phyloP scores from a whole-genome alignment of 2,329 filamentous ascomycete genomes.

The Aspergillus floridensis region DNA sequence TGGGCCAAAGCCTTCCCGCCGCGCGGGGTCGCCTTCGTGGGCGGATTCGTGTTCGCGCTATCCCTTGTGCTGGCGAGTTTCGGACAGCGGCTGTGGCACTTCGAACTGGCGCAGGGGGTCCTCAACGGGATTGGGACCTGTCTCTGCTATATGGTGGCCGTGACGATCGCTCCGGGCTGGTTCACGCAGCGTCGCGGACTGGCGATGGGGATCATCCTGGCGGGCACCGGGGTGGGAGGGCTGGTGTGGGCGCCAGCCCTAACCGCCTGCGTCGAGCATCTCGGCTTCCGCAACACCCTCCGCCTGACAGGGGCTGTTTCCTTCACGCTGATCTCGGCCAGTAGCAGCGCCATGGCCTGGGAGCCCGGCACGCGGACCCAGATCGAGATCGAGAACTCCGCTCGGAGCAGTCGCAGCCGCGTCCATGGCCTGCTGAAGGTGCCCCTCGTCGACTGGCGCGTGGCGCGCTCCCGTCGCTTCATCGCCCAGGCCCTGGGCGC shows the following conservation, averaged over 20 bases:
- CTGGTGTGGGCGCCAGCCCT: conserved; percentile 36
- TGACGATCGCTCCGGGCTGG: conserved; percentile 40
- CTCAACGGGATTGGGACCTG: conserved; percentile 39
- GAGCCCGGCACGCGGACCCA: conserved; percentile 11
- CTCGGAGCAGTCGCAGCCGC: conserved; percentile 20
- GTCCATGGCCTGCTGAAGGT: conserved; percentile 22
- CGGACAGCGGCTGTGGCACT: conserved; percentile 33
- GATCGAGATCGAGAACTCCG: conserved; percentile 8
- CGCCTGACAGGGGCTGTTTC: conserved; percentile 34
- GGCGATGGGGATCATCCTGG: conserved; percentile 40
- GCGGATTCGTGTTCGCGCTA: conserved; percentile 17
- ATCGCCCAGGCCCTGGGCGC: conserved; percentile 36
- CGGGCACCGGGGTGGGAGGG: conserved; percentile 41
- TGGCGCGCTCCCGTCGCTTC: conserved; percentile 36
- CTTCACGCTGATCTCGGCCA: conserved; percentile 26
- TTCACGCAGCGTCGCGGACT: conserved; percentile 35
- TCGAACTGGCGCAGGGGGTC: conserved; percentile 35
- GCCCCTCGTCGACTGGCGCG: conserved; percentile 34
- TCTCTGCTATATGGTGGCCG: conserved; percentile 37
- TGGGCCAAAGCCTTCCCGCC: conserved; percentile 38
- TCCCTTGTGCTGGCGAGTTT: conserved; percentile 33
- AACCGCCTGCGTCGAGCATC: conserved; percentile 26
- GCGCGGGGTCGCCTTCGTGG: conserved; percentile 26
- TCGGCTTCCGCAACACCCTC: conserved; percentile 41
- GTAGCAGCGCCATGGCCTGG: conserved; percentile 29